Evolutionary conservation across 805 yeast species (phyloP).

Genomic region (Nakazawaea populi): DNA sequence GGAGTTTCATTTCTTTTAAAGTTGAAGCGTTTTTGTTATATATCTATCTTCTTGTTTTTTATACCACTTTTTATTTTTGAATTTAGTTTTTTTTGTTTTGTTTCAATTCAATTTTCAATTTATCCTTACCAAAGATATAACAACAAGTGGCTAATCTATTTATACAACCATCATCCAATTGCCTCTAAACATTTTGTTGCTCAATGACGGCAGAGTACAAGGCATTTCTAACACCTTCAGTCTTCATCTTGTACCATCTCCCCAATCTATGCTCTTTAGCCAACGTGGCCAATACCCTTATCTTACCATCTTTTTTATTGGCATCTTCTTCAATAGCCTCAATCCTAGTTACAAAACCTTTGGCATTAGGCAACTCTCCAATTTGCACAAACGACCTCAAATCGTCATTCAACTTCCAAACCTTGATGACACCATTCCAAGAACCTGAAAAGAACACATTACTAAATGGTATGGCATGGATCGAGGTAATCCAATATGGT

Average conservation of each 20-base stretch:
- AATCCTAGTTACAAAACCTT: constrained; percentile 66
- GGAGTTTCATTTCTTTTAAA: neutral
- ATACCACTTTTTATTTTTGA: neutral
- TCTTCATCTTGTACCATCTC: constrained; percentile 62
- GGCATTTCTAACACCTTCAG: constrained; percentile 68
- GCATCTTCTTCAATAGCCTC: constrained; percentile 41
- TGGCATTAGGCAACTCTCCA: constrained; percentile 52
- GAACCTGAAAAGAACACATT: constrained; percentile 87
- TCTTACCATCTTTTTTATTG: constrained; percentile 42
- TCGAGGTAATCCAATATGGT: constrained; percentile 82
- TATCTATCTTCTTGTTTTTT: neutral
- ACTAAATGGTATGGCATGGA: constrained; percentile 78
- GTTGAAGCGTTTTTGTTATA: neutral
- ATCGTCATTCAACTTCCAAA: constrained; percentile 72
- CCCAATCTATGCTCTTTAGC: constrained; percentile 87
- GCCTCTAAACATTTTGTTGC: constrained; percentile 13
- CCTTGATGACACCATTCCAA: constrained; percentile 68
- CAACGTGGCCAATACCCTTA: constrained; percentile 58
- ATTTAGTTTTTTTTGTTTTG: no score
- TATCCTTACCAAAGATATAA: neutral
- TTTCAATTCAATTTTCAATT: neutral
- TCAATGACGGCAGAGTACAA: constrained; percentile 49
- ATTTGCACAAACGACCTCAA: constrained; percentile 54
- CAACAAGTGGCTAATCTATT: no score
- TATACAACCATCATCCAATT: no score